These are phyloP conservation scores for Ganoderma lucidum DNA, from an alignment of 1,284 basidiomycete species.

Conservation along the genomic window DNA sequence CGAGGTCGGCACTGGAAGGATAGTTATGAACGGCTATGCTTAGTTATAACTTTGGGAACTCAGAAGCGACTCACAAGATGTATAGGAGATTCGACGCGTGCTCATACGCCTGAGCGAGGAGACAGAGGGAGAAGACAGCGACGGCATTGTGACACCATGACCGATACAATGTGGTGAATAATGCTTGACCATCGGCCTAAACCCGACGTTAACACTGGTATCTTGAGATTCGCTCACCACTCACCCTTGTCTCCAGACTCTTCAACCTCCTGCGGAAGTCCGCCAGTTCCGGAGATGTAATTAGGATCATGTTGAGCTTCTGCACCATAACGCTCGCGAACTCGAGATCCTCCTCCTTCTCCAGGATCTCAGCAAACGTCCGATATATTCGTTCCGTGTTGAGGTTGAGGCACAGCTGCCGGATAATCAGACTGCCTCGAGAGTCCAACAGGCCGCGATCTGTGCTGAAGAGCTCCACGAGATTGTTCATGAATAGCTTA, in stretches of 20 bases:
- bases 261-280: slow-evolving; percentile 95
- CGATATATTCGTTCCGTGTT: slow-evolving; percentile 97
- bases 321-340: slow-evolving; percentile 98
- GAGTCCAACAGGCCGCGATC: slow-evolving; percentile 92
- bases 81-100: slow-evolving; percentile 97
- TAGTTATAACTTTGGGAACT: neutral
- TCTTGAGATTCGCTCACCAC: slow-evolving; percentile 34
- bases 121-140: slow-evolving; percentile 94
- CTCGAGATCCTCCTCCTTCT: slow-evolving; percentile 98
- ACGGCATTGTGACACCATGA: slow-evolving; percentile 99
- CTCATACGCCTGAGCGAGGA: slow-evolving; percentile 98
- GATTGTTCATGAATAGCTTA: slow-evolving; percentile 94
- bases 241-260: slow-evolving; percentile 90
- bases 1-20: slow-evolving; percentile 86
- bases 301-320: slow-evolving; percentile 96
- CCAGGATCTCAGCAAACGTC: slow-evolving; percentile 95
- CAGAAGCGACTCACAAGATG: slow-evolving; percentile 79
- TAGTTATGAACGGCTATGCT: neutral
- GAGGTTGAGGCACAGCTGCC: slow-evolving; percentile 93
- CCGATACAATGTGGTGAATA: slow-evolving; percentile 93
- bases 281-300: slow-evolving; percentile 94
- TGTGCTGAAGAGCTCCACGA: slow-evolving; percentile 95
- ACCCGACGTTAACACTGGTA: slow-evolving; percentile 16
- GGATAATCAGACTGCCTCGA: slow-evolving; percentile 94
- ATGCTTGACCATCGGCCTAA: slow-evolving; percentile 90